Percentiles rank a stretch among this genome's conserved stretches.
These are phyloP conservation scores for Malassezia globosa DNA, from an alignment of 1,284 basidiomycete genomes.

Conservation along the genomic window DNA sequence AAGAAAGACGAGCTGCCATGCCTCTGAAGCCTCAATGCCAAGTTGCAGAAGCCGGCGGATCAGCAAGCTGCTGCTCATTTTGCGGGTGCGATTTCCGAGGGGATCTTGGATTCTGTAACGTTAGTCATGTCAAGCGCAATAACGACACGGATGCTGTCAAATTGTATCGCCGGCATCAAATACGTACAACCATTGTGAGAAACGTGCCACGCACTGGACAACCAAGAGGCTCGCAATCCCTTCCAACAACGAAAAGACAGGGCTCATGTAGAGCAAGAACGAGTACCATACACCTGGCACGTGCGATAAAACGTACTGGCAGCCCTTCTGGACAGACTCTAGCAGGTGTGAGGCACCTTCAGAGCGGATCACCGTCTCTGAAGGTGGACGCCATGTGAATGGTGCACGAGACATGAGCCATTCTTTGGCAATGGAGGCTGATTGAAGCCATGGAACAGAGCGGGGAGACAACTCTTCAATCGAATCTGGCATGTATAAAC, in stretches of 20 bases:
- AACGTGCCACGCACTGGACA: constrained; percentile 38
- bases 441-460: constrained; percentile 10
- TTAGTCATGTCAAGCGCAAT: background rate
- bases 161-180: no score
- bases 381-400: background rate
- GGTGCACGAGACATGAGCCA: background rate
- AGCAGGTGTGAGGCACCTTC: background rate
- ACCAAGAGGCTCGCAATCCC: constrained; percentile 43
- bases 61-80: constrained; percentile 22
- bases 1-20: constrained; percentile 44
- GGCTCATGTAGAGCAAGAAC: constrained; percentile 34
- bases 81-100: constrained; percentile 6
- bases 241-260: constrained; percentile 42
- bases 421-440: constrained; percentile 6
- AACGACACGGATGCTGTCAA: background rate
- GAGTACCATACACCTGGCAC: constrained; percentile 41
- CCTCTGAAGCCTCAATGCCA: constrained; percentile 38
- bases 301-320: constrained; percentile 24
- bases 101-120: constrained; percentile 63
- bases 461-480: background rate
- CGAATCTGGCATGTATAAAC: constrained; percentile 32
- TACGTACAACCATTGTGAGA: constrained; percentile 37
- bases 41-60: constrained; percentile 27
- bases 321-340: constrained; percentile 14
- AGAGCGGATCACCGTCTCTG: background rate